Evolutionary conservation across 345 rosid species (phyloP), one percentile per base, ranked within the genome.

Genomic region (Leavenworthia alabamica): DNA sequence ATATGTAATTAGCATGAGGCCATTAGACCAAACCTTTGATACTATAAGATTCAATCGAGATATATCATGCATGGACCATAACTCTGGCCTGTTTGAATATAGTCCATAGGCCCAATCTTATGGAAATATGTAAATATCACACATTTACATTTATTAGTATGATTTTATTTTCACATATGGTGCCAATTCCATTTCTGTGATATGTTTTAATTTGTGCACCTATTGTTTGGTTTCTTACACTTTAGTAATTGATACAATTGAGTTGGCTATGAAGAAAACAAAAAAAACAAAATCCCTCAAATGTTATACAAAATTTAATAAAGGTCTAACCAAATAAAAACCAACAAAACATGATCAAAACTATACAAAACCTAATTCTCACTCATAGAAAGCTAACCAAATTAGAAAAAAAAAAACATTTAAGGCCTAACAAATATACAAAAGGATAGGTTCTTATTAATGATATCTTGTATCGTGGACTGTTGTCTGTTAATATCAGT

Each of bases 51-150:
- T 14, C 29, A 19, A 33, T 16, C 16, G 10, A 33, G 10, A 33
- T 46, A 56, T 29, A 55, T 64, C 6, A 15, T 46, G 56, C 32
- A 55, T 64, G 61, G 70, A 64, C 56, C 48, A 12, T 26, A 45
- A 16, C 23, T 46, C 47, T 39, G 64, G 64, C 64, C 64, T 37
- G 63, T 66, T 20, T 36, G 20, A 47, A 9, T 46, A 35, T 16
- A 15, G 17, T 45, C 31, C 20, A 13, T 26, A 15, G 10, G 24
- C 15, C 26, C 14, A 26, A 11, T 26, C 5, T 31, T 24, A 26
- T 43, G 37, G 17, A 64, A 23, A 22, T 42, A 54, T n/a, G n/a
- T n/a, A n/a, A n/a, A n/a, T n/a, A n/a, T n/a, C n/a, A n/a, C n/a
- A n/a, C n/a, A n/a, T n/a, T n/a, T n/a, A n/a, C n/a, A n/a, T n/a